Evolutionary conservation across 352 stramenopile species (phyloP), one percentile per base, ranked within the genome.

Genomic region (Phytophthora meadii): DNA sequence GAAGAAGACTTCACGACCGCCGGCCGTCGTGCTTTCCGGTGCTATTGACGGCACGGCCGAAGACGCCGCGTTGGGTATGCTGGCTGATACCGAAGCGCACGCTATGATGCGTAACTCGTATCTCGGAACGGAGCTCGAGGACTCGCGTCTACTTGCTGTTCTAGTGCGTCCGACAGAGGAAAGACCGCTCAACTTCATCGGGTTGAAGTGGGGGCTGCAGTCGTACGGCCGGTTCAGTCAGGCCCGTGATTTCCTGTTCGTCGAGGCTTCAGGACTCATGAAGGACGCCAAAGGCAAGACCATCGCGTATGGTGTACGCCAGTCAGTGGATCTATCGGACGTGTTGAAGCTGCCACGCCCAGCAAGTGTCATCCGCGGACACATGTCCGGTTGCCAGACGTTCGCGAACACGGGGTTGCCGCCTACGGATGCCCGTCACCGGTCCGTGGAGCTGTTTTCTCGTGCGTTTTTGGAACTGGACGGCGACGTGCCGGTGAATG

Each of bases 181-280:
- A 5, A 55, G 81, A 7, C 75, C 75, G n/a, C 78, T 81, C 36
- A 62, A 67, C 30, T 83, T 72, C 40, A 28, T 83, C 14, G 65
- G 61, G 27, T 22, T 83, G 2, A 83, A 83, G 54, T 83, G 75
- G 75, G 58, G 59, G 0, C 25, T 69, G 1, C 68, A 71, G 9
- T 65, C 55, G 12, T 68, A 76, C 46, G 72, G 68, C 25, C 51
- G 66, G 10, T 77, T 82, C 57, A 57, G 57, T 32, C 61, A 76
- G 3, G 47, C 53, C 1, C 76, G 76, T 0, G 76, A 85, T 32
- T 82, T 72, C 41, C 61, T 85, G 19, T 82, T 75, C 37, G 7
- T 85, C 5, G 76, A 85, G 19, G 71, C 68, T 3, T 74, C 61
- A 9, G 76, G 76, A 5, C 8, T 82, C n/a, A 70, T 54, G 7